A percentile compares a stretch with the other conserved stretches of the same genome.
Conservation (phyloP, 225 moss, liverwort and hornwort species). For the Bryum argenteum region DNA sequence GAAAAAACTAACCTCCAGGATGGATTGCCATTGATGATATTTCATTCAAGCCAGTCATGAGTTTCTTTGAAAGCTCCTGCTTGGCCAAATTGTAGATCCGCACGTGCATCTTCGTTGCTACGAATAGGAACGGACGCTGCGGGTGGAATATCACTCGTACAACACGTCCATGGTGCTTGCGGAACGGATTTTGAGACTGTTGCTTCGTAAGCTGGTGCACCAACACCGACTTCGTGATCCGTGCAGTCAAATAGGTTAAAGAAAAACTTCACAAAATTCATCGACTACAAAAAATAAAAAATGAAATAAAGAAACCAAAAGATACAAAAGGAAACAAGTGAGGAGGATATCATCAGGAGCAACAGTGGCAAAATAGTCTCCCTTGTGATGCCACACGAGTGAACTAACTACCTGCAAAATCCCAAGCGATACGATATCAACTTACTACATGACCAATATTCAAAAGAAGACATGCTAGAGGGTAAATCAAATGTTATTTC, state of each 20-base stretch:
- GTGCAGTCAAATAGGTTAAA: constrained; percentile 51
- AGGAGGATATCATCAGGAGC: constrained; percentile 97
- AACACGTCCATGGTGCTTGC: constrained; percentile 92
- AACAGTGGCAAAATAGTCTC: constrained; percentile 94
- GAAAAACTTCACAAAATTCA: constrained; percentile 7
- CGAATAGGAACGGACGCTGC: constrained; percentile 87
- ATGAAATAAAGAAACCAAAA: constrained; percentile 8
- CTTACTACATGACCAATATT: not conserved
- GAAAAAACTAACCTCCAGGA: constrained; percentile 68
- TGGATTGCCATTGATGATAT: constrained; percentile 95
- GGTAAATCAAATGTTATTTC: not conserved
- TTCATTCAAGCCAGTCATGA: constrained; percentile 79
- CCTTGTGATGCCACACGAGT: constrained; percentile 90
- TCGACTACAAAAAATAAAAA: not conserved
- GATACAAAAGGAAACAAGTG: not conserved
- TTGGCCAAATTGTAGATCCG: constrained; percentile 89
- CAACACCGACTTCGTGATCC: constrained; percentile 80
- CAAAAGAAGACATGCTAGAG: not conserved
- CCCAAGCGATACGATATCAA: constrained; percentile 16
- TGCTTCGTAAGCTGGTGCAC: constrained; percentile 94
- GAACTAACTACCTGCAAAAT: constrained; percentile 69
- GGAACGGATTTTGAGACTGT: constrained; percentile 89
- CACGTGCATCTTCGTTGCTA: constrained; percentile 97
- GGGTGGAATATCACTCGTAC: constrained; percentile 95
- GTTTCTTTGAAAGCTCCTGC: constrained; percentile 88